Conservation (phyloP, 192 early-diverging fungal genomes). For the Entomortierella parvispora region DNA sequence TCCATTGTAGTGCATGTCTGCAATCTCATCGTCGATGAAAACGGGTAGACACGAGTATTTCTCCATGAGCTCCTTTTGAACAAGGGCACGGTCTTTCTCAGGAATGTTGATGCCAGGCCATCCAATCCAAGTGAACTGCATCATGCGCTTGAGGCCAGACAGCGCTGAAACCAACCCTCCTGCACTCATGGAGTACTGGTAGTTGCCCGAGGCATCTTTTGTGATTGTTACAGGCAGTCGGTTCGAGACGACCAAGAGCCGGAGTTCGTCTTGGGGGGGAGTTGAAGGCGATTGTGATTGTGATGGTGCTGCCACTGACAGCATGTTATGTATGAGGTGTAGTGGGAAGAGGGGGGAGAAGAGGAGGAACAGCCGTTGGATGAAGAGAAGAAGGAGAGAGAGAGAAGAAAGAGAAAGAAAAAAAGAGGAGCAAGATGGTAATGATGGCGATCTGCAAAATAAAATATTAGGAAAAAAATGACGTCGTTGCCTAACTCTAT, state of each 20-base stretch:
- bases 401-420: not conserved
- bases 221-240: slow-evolving; percentile 93
- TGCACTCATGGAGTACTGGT: slow-evolving; percentile 83
- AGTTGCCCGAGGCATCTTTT: slow-evolving; percentile 61
- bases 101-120: slow-evolving; percentile 97
- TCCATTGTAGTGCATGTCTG: slow-evolving; percentile 97
- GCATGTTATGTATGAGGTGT: not conserved
- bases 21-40: slow-evolving; percentile 92
- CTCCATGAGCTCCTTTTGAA: slow-evolving; percentile 75
- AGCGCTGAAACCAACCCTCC: slow-evolving; percentile 98
- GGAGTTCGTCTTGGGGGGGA: slow-evolving; percentile 41
- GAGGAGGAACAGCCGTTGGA: not conserved
- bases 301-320: slow-evolving; percentile 8
- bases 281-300: not conserved
- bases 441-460: no score
- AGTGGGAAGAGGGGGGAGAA: not conserved
- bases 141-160: slow-evolving; percentile 94
- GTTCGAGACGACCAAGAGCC: slow-evolving; percentile 94
- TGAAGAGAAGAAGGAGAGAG: not conserved
- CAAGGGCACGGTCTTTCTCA: slow-evolving; percentile 72
- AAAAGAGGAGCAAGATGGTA: no score
- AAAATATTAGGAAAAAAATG: no score
- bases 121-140: slow-evolving; percentile 98
- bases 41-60: slow-evolving; percentile 92
- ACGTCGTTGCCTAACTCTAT: no score